Evolutionary conservation across 129 eudicot genomes (phyloP).

Genomic region (Escallonia herrerae): DNA sequence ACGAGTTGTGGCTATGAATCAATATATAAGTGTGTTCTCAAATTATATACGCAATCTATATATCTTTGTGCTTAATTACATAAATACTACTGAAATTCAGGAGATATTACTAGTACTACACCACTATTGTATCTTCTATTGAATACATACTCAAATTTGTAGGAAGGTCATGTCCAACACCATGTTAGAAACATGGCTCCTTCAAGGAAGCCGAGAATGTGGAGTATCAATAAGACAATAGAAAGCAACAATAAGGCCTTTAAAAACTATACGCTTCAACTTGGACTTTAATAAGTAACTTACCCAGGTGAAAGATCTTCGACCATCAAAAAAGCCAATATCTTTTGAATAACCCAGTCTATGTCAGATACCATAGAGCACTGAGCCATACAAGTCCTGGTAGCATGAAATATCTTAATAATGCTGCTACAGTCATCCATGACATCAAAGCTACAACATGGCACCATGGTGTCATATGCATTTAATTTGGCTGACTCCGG

Average conservation of each 20-base stretch:
- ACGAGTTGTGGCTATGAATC: too few relatives aligned
- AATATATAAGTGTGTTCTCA: too few relatives aligned
- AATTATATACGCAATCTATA: too few relatives aligned
- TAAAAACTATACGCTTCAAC: not conserved
- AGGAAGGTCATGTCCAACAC: not conserved
- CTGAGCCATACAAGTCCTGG: slow-evolving; percentile 28
- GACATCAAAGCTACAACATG: slow-evolving; percentile 15
- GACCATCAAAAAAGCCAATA: slow-evolving; percentile 33
- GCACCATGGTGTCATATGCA: not conserved
- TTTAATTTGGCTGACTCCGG: slow-evolving; percentile 15
- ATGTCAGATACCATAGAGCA: slow-evolving; percentile 29
- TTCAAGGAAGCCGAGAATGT: not conserved
- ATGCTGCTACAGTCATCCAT: slow-evolving; percentile 40
- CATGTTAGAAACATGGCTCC: not conserved
- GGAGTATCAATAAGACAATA: not conserved
- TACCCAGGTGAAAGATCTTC: slow-evolving; percentile 57
- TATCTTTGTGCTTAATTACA: too few relatives aligned
- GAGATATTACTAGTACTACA: too few relatives aligned
- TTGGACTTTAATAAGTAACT: slow-evolving; percentile 11
- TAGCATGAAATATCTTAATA: slow-evolving; percentile 38
- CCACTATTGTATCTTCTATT: too few relatives aligned
- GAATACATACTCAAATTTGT: too few relatives aligned
- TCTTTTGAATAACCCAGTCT: slow-evolving; percentile 19
- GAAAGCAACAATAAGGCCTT: not conserved
- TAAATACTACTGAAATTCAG: too few relatives aligned